These are phyloP conservation scores for Tylopilus felleus DNA, from an alignment of 768 basidiomycete genomes.

Conservation along the genomic window DNA sequence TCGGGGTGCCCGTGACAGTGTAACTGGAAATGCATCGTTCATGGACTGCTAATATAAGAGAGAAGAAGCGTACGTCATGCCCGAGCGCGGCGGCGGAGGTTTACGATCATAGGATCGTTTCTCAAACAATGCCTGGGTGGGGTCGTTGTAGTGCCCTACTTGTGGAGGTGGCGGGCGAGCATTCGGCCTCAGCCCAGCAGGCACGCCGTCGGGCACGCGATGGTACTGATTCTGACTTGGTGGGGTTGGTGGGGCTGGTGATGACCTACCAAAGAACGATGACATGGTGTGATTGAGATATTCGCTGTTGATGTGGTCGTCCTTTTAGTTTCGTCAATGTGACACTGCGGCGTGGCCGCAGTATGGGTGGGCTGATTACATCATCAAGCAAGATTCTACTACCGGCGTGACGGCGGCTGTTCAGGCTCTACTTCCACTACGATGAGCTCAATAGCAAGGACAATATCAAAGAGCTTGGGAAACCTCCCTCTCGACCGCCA, in stretches of 20 bases:
- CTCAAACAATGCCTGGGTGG: constrained; percentile 47
- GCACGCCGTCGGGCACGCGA: constrained; percentile 40
- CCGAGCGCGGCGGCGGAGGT: constrained; percentile 33
- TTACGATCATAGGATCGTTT: constrained; percentile 45
- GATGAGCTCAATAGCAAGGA: constrained; percentile 14
- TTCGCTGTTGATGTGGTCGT: too few relatives aligned
- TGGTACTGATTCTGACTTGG: constrained; percentile 40
- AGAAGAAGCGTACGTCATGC: constrained; percentile 20
- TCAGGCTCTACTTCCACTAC: background rate
- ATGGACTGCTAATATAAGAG: background rate
- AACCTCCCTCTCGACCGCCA: constrained; percentile 41
- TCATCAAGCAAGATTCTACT: too few relatives aligned
- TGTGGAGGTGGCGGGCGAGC: constrained; percentile 36
- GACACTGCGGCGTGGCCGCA: too few relatives aligned
- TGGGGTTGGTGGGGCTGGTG: constrained; percentile 23
- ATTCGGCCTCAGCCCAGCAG: constrained; percentile 35
- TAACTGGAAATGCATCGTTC: constrained; percentile 36
- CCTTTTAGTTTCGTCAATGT: too few relatives aligned
- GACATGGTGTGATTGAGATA: constrained; percentile 16
- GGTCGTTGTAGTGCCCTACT: constrained; percentile 52
- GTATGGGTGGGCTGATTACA: constrained; percentile 8
- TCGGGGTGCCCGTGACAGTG: constrained; percentile 58
- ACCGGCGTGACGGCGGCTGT: background rate
- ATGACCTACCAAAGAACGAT: constrained; percentile 45
- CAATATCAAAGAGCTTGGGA: constrained; percentile 7